These are phyloP conservation scores for Blyttiomyces sp. DNA, from an alignment of 371 early-diverging fungal genomes.

Conservation along the genomic window DNA sequence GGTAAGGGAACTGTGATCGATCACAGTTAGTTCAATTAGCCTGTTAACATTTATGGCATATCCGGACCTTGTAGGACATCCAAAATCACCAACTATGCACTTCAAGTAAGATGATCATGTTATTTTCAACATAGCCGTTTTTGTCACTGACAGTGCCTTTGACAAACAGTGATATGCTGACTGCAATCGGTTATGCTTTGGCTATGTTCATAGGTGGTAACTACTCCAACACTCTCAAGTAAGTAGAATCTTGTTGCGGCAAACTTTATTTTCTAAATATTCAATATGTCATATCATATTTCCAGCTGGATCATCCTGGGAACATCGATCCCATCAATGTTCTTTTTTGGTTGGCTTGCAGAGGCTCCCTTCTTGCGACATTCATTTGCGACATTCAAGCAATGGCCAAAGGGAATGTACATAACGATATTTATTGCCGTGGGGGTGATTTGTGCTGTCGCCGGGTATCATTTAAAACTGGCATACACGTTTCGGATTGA, in stretches of 20 bases:
- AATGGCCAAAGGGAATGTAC: conserved; percentile 56
- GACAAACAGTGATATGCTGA: conserved; percentile 6
- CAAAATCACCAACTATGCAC: conserved; percentile 7
- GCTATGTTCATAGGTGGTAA: conserved; percentile 75
- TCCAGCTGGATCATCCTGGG: conserved; percentile 69
- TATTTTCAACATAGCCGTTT: neutral
- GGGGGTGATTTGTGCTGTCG: conserved; percentile 17
- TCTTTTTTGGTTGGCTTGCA: conserved; percentile 62
- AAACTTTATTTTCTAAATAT: neutral
- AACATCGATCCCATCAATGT: conserved; percentile 70
- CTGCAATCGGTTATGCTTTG: conserved; percentile 4
- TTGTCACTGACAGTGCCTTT: neutral
- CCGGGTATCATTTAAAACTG: conserved; percentile 59
- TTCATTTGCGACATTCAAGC: conserved; percentile 63
- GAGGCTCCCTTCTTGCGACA: conserved; percentile 71
- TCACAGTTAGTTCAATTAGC: conserved; percentile 1
- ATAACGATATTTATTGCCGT: conserved; percentile 41
- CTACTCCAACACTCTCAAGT: conserved; percentile 68
- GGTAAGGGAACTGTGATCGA: conserved; percentile 1
- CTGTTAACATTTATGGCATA: neutral
- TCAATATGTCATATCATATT: too few species aligned
- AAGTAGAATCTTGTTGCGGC: conserved; percentile 6
- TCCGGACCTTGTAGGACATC: neutral
- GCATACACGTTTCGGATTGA: conserved; percentile 32
- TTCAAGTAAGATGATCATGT: neutral